A percentile compares a stretch with the other conserved stretches of the same genome.
Evolutionary conservation across 2,329 filamentous ascomycete species (phyloP).

Genomic region (Neurospora crassa): DNA sequence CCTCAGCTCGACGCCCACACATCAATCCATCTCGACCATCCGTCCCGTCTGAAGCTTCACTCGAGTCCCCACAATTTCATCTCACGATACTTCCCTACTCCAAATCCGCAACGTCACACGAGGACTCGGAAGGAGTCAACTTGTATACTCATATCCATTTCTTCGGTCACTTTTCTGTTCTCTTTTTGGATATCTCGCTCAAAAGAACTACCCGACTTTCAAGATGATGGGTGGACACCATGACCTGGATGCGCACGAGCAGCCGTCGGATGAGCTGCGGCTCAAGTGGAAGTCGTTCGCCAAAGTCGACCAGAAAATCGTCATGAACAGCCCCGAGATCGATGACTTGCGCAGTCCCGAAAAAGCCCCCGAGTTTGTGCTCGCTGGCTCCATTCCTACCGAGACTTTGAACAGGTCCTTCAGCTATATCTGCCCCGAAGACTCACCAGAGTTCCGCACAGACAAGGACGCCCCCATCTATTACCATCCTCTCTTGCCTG

Average conservation of each 20-base stretch:
- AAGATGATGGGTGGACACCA: conserved; percentile 33
- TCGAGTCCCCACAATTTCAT: neutral
- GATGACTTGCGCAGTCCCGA: conserved; percentile 37
- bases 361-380: conserved; percentile 33
- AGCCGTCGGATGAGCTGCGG: conserved; percentile 62
- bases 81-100: neutral
- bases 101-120: neutral
- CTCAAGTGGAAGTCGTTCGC: conserved; percentile 67
- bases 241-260: conserved; percentile 65
- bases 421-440: conserved; percentile 27
- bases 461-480: conserved; percentile 42
- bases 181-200: neutral
- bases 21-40: neutral
- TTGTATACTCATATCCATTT: no score
- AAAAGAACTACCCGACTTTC: neutral
- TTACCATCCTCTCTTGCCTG: conserved; percentile 57
- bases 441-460: conserved; percentile 21
- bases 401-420: conserved; percentile 35
- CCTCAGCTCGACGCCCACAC: neutral
- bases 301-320: conserved; percentile 42
- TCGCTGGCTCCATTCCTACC: conserved; percentile 33
- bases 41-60: neutral
- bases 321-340: conserved; percentile 46
- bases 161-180: neutral
- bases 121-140: neutral